Conservation (phyloP, 73 alveolate genomes). For the Paramecium biaurelia region DNA sequence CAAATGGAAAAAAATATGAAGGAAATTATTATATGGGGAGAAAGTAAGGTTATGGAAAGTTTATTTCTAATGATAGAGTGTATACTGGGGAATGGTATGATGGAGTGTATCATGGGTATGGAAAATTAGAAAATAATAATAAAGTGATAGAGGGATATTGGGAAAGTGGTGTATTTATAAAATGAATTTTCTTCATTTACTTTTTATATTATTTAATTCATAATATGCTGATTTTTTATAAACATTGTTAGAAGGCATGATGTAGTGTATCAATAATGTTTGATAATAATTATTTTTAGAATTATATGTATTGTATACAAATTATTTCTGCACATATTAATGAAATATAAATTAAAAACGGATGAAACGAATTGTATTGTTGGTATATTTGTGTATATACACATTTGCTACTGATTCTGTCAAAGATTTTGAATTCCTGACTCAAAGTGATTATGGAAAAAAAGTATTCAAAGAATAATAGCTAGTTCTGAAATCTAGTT, state of each 20-base stretch:
- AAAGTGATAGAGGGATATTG: slow-evolving; percentile 21
- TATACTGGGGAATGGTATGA: slow-evolving; percentile 76
- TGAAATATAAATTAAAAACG: slow-evolving; percentile 46
- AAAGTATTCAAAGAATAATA: slow-evolving; percentile 31
- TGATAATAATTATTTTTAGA: neutral
- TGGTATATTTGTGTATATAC: neutral
- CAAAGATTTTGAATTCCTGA: neutral
- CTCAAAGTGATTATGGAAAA: slow-evolving; percentile 27
- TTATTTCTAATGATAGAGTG: slow-evolving; percentile 56
- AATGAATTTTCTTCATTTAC: neutral
- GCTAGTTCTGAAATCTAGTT: neutral
- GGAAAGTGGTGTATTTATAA: neutral
- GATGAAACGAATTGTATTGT: slow-evolving; percentile 3
- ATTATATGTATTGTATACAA: neutral
- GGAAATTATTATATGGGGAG: slow-evolving; percentile 70
- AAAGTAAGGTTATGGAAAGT: slow-evolving; percentile 76
- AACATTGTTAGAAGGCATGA: no score
- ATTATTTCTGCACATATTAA: neutral
- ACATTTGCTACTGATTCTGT: neutral
- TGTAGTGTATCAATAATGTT: neutral
- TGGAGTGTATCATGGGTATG: slow-evolving; percentile 78
- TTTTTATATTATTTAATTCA: neutral
- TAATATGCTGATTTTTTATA: neutral
- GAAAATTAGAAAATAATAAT: slow-evolving; percentile 12
- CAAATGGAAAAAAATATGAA: slow-evolving; percentile 71